Base-by-base conservation (phyloP, 129 eudicot species). In the Smallanthus sonchifolius region DNA sequence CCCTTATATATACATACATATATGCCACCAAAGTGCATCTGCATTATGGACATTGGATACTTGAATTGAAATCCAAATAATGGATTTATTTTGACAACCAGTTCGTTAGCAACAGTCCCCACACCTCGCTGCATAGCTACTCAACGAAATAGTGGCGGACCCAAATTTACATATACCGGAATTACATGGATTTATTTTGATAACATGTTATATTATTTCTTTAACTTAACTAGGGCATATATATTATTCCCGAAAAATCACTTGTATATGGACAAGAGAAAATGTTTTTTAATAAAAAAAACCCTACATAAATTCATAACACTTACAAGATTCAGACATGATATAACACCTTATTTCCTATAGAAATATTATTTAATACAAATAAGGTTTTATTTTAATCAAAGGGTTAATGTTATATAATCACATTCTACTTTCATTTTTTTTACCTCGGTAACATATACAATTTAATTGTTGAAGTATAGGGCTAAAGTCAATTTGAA, bases 91-190 rank as follows among this genome's bases (percentile, higher is more conserved):
- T 68, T 77, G 40, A 77, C 39, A 68, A 69, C 61, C 56, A 67
- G 68, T 75, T 76, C 67, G 69, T 32, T 76, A 30, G 72, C 73
- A 64, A 20, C 66, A 73, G 56, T n/a, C 56, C 47, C 70, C 68
- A 42, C 75, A 75, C 75, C 56, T 76, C 61, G 80, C 75, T 76
- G 80, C 75, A 40, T 55, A 42, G 37, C 74, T 67, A 76, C 80
- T 67, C 80, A 55, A 76, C 13, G 39, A 15, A 51, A 14, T 49
- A 24, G 42, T 52, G 38, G 66, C 44, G 73, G 79, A 49, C 73
- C 73, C 65, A 14, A 6, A 10, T 28, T 54, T 17, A 35, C 49
- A 30, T 35, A 24, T 24, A 57, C 64, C n/a, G 1, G 37, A 57
- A 8, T 56, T 20, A 24, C 63, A 56, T 10, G 2, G 4, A 55